Evolutionary conservation across 306 rosid genomes (phyloP), one percentile per base, ranked within the genome.

Genomic region (Acacia confusa): DNA sequence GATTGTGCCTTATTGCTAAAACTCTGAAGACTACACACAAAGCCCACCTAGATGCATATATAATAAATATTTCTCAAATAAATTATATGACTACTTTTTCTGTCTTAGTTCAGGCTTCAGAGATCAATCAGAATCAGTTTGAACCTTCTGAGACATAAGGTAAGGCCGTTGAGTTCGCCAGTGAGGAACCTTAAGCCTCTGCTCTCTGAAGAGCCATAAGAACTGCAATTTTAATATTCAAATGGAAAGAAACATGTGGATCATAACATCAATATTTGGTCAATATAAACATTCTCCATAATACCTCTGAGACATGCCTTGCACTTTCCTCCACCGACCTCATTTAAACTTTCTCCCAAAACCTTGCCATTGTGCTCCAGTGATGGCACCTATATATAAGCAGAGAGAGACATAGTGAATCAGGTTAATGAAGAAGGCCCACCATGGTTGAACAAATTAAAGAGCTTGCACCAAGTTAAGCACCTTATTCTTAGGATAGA

Each of bases 181-280:
- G 65, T 92, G 96, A 83, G 97, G 99, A 84, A 86, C 78, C 60
- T 86, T 88, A 64, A 87, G 92, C 86, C 97, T 91, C 85, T 93
- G 97, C 89, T 92, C 98, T 91, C 91, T 93, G 84, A 93, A 92
- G 79, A 90, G 97, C 92, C 90, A 89, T 88, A 93, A 82, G 89
- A 95, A 95, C 99, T 95, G 93, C 88, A 83, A 82, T 81, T 61
- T 47, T 61, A 58, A 43, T 12, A 67, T 27, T 38, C 63, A 74
- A 80, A 75, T 38, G 14, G 17, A 57, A 22, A 58, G 10, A 41
- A 41, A 69, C 52, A 65, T 34, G 22, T n/a, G 27, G 43, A 48
- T 71, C 20, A 66, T 76, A 67, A 7, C 30, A 76, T 72, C 79
- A 70, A 47, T n/a, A n/a, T n/a, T n/a, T n/a, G n/a, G n/a, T n/a